A percentile compares a stretch with the other conserved stretches of the same genome.
phyloP scores from a whole-genome alignment of 257 asterid genomes.

The Nicotiana knightiana region DNA sequence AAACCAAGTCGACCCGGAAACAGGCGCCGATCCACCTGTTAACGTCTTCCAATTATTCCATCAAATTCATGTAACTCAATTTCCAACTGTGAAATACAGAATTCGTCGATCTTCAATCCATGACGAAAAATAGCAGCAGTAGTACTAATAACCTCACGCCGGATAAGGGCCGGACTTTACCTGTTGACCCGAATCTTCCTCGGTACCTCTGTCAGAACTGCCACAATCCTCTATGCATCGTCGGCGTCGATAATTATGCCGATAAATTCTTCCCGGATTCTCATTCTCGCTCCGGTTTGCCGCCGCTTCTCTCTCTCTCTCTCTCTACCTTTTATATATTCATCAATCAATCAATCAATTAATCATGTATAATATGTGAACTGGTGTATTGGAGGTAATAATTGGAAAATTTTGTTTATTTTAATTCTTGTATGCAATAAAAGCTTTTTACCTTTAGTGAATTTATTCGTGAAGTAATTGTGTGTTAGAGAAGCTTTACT shows the following conservation, averaged over 20 bases:
- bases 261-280: constrained; percentile 45
- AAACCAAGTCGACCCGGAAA: not conserved
- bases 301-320: not conserved
- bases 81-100: not conserved
- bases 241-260: constrained; percentile 72
- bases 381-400: not conserved
- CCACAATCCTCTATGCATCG: constrained; percentile 74
- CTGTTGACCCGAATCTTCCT: constrained; percentile 89
- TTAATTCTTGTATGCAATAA: not conserved
- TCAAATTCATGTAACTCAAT: not conserved
- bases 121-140: constrained; percentile 39
- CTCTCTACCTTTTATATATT: not conserved
- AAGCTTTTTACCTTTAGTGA: not conserved
- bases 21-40: not conserved
- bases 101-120: not conserved
- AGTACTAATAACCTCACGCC: constrained; percentile 25
- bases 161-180: constrained; percentile 76
- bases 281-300: constrained; percentile 41
- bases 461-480: not conserved
- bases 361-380: not conserved
- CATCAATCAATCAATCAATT: not conserved
- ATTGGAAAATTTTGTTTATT: not conserved
- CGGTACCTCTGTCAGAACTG: constrained; percentile 95
- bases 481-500: not conserved
- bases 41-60: not conserved